Base-by-base conservation (phyloP, 208 protist species). In the Herpetomonas samuelpessoai region DNA sequence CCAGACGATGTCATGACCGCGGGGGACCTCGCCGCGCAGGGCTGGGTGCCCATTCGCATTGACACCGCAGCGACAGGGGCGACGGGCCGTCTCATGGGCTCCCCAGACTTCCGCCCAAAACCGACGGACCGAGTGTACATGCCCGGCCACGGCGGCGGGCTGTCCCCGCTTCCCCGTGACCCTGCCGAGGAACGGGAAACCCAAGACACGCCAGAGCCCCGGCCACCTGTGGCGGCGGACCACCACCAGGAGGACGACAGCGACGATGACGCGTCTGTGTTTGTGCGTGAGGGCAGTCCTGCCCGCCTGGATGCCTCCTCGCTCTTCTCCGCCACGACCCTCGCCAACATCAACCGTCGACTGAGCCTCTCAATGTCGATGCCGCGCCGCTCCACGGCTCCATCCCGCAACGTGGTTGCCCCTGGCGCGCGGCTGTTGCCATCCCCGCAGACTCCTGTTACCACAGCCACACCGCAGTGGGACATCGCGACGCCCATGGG, bases 11-110 rank as follows among this genome's bases (percentile, higher is more conserved):
- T 31, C 14, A 35, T 82, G 50, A 73, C 67, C 10, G 31, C 65
- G 10, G 62, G 69, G 18, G 76, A 74, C 26, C 63, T 83, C 39
- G 54, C 64, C 6, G 35, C 9, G 10, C 53, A 61, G 47, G 76
- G 76, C 3, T 83, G 76, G 76, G 60, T 75, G 47, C 76, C 76
- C 14, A 64, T 83, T 27, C 69, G 71, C 48, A 35, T 71, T 10
- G 63, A 68, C 54, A 46, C 38, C 45, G 35, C 55, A 21, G 55
- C 55, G 21, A 25, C 35, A 10, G 6, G 6, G 9, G 14, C 9
- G 9, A 41, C 35, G 35, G 35, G 14, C 35, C 46, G 29, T 31
- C 12, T 10, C 19, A 35, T 18, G 10, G n/a, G 25, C 35, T 28
- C 38, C 2, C 57, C 57, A 9, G 63, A 69, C 63, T 69, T 69